phyloP scores from a whole-genome alignment of 352 stramenopile species.

The Hyphochytrium catenoides region DNA sequence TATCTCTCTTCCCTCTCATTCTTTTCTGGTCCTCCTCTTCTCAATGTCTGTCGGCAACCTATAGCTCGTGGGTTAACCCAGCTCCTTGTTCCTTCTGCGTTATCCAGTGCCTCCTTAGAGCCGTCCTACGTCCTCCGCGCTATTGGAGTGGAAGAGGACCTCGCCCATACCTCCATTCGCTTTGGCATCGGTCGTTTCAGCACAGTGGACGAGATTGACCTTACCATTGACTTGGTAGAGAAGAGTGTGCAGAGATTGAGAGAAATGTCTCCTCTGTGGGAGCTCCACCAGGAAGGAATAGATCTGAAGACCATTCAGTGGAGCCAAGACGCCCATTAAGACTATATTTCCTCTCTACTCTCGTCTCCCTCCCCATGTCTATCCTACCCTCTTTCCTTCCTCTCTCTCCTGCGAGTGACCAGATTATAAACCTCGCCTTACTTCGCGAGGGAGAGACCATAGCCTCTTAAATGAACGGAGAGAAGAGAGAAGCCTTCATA shows the following conservation, averaged over 20 bases:
- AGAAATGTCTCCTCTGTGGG: constrained; percentile 97
- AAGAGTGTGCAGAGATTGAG: constrained; percentile 86
- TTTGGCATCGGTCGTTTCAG: constrained; percentile 95
- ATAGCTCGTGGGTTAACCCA: too few relatives aligned
- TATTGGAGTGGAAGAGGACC: constrained; percentile 93
- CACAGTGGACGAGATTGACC: constrained; percentile 91
- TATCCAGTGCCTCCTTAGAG: constrained; percentile 78
- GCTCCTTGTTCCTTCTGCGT: background rate
- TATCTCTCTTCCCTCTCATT: too few relatives aligned
- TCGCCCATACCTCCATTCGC: constrained; percentile 94
- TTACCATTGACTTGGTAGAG: constrained; percentile 76
- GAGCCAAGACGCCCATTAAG: constrained; percentile 82
- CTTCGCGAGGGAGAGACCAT: too few relatives aligned
- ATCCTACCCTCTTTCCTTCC: too few relatives aligned
- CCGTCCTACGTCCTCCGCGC: constrained; percentile 95
- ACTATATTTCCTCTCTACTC: too few relatives aligned
- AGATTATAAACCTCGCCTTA: too few relatives aligned
- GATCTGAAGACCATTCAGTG: constrained; percentile 99
- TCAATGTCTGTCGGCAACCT: too few relatives aligned
- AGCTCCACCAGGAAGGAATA: constrained; percentile 99
- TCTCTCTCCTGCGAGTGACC: too few relatives aligned
- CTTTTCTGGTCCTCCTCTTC: too few relatives aligned
- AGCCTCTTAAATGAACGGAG: too few relatives aligned
- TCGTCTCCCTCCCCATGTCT: too few relatives aligned
- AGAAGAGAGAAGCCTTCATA: too few relatives aligned